phyloP scores from a whole-genome alignment of 768 basidiomycete species.

The Xerocomellus chrysenteron region DNA sequence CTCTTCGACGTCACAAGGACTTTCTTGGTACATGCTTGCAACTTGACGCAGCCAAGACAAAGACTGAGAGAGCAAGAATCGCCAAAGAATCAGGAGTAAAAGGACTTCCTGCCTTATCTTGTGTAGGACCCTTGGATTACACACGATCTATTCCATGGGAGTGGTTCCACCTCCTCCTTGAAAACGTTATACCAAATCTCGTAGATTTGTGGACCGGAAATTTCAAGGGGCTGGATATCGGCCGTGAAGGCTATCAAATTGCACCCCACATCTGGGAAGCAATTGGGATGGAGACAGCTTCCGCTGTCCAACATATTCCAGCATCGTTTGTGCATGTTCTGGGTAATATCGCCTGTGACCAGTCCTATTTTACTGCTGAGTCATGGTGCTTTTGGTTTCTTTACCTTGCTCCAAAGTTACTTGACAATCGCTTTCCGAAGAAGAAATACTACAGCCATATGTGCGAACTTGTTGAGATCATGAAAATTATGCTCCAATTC shows the following conservation, averaged over 20 bases:
- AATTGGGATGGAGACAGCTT: slow-evolving; percentile 35
- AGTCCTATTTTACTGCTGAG: not conserved
- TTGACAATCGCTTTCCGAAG: not conserved
- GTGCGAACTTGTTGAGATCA: not conserved
- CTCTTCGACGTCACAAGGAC: too few species aligned
- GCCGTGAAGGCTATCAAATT: slow-evolving; percentile 4
- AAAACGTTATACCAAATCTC: too few species aligned
- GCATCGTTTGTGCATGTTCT: slow-evolving; percentile 29
- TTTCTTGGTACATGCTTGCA: too few species aligned
- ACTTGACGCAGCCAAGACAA: too few species aligned
- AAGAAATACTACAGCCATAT: not conserved
- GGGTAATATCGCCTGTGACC: slow-evolving; percentile 34
- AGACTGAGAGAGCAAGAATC: too few species aligned
- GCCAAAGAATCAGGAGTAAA: too few species aligned
- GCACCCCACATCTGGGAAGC: not conserved
- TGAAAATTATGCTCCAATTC: not conserved
- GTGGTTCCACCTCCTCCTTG: too few species aligned
- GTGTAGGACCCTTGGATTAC: too few species aligned
- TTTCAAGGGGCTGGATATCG: too few species aligned
- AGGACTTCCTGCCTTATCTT: too few species aligned
- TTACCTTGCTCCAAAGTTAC: slow-evolving; percentile 16
- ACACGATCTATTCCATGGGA: too few species aligned
- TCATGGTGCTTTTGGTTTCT: slow-evolving; percentile 22
- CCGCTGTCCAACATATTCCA: slow-evolving; percentile 24
- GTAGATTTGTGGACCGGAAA: too few species aligned